Evolutionary conservation across 2,329 filamentous ascomycete species (phyloP).

Genomic region (Sarocladium oryzae): DNA sequence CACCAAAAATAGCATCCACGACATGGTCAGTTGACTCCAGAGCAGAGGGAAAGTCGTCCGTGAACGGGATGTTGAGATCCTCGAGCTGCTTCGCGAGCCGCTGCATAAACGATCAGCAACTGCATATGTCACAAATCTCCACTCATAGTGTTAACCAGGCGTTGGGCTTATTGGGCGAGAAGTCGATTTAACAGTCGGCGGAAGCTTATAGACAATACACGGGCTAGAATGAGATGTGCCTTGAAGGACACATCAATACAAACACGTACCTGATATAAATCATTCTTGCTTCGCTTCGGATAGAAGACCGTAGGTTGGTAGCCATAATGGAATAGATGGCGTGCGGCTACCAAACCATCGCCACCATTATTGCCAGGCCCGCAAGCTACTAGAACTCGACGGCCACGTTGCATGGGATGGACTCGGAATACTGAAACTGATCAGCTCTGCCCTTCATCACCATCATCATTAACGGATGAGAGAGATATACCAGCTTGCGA

Average conservation of each 20-base stretch:
- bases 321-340: slow-evolving; percentile 86
- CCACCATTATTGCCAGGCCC: slow-evolving; percentile 78
- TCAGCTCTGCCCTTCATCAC: background rate
- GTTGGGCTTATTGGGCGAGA: background rate
- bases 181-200: background rate
- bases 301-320: slow-evolving; percentile 88
- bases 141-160: background rate
- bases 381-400: slow-evolving; percentile 77
- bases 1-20: slow-evolving; percentile 88
- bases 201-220: background rate
- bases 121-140: background rate
- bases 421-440: slow-evolving; percentile 78
- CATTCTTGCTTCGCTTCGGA: slow-evolving; percentile 84
- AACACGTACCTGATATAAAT: slow-evolving; percentile 68
- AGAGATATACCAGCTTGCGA: slow-evolving; percentile 72
- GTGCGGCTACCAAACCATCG: slow-evolving; percentile 88
- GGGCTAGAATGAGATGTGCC: background rate
- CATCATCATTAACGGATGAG: no score
- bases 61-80: slow-evolving; percentile 77
- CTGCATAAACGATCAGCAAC: background rate
- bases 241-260: slow-evolving; percentile 9
- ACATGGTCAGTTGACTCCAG: slow-evolving; percentile 68
- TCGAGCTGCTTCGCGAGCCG: slow-evolving; percentile 64
- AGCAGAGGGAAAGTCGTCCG: slow-evolving; percentile 66
- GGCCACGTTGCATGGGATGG: slow-evolving; percentile 67